phyloP scores from a whole-genome alignment of 1,284 basidiomycete species.

The Rhodotorula sp. region DNA sequence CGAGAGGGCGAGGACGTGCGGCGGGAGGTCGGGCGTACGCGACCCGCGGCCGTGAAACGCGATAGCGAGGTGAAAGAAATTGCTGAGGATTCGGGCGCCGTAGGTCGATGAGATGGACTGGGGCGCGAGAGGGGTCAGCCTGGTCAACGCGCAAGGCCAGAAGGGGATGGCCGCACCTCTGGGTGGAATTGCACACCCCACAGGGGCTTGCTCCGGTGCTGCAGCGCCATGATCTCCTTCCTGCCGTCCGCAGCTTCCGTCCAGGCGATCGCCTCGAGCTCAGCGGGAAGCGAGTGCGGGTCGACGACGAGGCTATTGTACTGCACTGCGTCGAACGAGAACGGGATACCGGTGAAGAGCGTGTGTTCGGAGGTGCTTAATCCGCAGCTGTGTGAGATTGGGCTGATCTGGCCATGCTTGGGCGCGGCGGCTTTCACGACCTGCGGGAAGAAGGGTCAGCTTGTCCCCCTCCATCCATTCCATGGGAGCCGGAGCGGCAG shows the following conservation, averaged over 20 bases:
- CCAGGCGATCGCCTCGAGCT: conserved; percentile 56
- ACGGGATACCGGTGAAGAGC: conserved; percentile 59
- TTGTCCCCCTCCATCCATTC: no score
- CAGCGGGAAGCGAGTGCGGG: conserved; percentile 51
- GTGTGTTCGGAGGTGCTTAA: conserved; percentile 53
- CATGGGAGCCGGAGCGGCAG: conserved; percentile 55
- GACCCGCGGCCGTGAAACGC: neutral
- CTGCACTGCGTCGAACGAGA: conserved; percentile 70
- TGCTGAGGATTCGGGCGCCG: conserved; percentile 50
- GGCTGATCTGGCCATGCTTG: conserved; percentile 75
- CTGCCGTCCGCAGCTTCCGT: conserved; percentile 18
- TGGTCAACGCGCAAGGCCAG: no score
- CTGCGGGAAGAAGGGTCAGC: conserved; percentile 32
- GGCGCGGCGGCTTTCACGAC: conserved; percentile 53
- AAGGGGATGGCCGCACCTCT: conserved; percentile 62
- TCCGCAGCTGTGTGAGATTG: conserved; percentile 58
- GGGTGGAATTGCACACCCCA: conserved; percentile 98
- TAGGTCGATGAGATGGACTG: conserved; percentile 55
- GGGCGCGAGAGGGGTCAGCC: neutral
- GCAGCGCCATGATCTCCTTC: conserved; percentile 50
- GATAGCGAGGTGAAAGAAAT: conserved; percentile 46
- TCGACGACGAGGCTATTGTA: conserved; percentile 65
- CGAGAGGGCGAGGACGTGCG: conserved; percentile 15
- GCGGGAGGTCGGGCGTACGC: conserved; percentile 5
- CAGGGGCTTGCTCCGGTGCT: conserved; percentile 69